Base-by-base conservation (phyloP, 805 yeast species). In the Kodamaea restingae region DNA sequence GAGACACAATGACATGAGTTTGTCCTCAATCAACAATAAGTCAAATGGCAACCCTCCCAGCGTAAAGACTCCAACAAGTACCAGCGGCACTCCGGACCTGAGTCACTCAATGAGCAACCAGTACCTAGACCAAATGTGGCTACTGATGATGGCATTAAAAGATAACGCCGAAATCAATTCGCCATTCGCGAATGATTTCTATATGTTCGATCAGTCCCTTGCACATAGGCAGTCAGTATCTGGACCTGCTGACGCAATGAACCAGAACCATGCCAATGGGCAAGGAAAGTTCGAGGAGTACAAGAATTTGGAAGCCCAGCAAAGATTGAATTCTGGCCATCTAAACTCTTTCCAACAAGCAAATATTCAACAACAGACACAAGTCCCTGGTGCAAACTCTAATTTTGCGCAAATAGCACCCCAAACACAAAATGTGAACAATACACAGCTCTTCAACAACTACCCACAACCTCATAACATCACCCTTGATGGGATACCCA, bases 91-190 rank as follows among this genome's bases (percentile, higher is more conserved):
- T 4, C 41, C 41, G 15, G 41, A 38, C 3, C 36, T 33, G 36
- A 10, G 6, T 14, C 41, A 38, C 17, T 38, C 41, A 6, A 24
- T 21, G n/a, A 38, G 12, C 30, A 40, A 32, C 24, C 41, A 38
- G 26, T 39, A 40, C 25, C 33, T 40, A 4, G 46, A 45, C 29
- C 45, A 45, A 26, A 42, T 45, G 42, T 45, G 48, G 46, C 36
- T 39, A 14, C 42, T 35, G 35, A 37, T 42, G 39, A 20, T 45
- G 40, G 44, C 42, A 7, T 37, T 39, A 42, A 40, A 45, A 12
- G 36, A 38, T 8, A 20, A 20, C 7, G 9, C 28, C 4, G 41
- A 38, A 8, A 24, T 11, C 9, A 28, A 20, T 17, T n/a, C 36
- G 11, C 30, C 36, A 5, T 32, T 32, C 27, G 24, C 18, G 12